Evolutionary conservation across 169 alveolate genomes (phyloP).

Genomic region (Eimeria necatrix): DNA sequence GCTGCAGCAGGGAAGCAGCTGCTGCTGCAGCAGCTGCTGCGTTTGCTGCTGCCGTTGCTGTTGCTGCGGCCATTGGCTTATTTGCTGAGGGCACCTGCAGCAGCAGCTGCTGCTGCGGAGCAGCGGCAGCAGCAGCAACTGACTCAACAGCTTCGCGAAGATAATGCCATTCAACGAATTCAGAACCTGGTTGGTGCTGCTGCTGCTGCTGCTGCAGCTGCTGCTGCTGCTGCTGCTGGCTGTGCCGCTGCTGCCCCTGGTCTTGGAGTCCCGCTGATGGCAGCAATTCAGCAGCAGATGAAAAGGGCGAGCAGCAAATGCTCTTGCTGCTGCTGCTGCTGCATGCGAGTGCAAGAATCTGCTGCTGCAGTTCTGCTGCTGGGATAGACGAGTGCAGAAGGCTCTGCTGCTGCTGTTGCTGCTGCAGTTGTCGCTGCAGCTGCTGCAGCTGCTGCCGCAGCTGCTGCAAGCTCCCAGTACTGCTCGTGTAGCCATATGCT

Average conservation of each 20-base stretch:
- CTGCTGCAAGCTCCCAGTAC: no score
- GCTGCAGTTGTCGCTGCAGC: not conserved
- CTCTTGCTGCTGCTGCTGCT: slow-evolving; percentile 41
- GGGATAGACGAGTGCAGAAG: not conserved
- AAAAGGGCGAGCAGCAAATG: not conserved
- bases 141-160: not conserved
- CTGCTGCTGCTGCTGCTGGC: slow-evolving; percentile 25
- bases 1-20: slow-evolving; percentile 6
- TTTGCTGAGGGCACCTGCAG: slow-evolving; percentile 5
- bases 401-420: slow-evolving; percentile 1
- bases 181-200: not conserved
- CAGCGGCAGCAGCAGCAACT: not conserved
- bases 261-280: no score
- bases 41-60: not conserved
- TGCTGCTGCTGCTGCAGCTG: slow-evolving; percentile 48
- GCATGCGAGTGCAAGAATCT: not conserved
- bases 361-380: slow-evolving; percentile 27
- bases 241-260: no score
- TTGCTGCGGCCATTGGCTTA: not conserved
- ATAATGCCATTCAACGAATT: not conserved
- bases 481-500: no score
- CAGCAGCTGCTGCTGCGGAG: slow-evolving; percentile 26
- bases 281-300: slow-evolving; percentile 3
- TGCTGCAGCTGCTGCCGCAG: slow-evolving; percentile 26
- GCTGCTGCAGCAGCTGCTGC: slow-evolving; percentile 15